Conservation (phyloP, 257 asterid genomes). For the Rehmannia glutinosa region DNA sequence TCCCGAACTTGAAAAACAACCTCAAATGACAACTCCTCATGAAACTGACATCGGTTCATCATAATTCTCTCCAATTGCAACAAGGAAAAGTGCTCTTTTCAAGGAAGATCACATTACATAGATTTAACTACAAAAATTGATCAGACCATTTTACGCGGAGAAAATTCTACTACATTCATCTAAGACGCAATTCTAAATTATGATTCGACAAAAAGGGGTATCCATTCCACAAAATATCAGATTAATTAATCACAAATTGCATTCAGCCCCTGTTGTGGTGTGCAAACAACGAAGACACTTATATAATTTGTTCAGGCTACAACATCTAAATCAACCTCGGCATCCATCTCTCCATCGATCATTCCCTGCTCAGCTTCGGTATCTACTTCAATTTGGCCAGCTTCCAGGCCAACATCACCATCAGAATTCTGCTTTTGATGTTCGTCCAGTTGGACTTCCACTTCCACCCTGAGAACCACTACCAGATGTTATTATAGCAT, state of each 20-base stretch:
- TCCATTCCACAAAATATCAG: neutral
- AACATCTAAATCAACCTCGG: slow-evolving; percentile 56
- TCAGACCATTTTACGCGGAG: too few relatives aligned
- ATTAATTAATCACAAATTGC: neutral
- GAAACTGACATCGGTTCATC: too few relatives aligned
- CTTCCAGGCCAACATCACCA: slow-evolving; percentile 54
- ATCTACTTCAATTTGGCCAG: slow-evolving; percentile 59
- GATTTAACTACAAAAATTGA: too few relatives aligned
- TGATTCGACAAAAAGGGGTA: neutral
- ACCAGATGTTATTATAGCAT: slow-evolving; percentile 43
- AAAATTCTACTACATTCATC: too few relatives aligned
- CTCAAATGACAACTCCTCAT: too few relatives aligned
- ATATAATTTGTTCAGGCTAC: slow-evolving; percentile 23
- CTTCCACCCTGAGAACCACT: slow-evolving; percentile 52
- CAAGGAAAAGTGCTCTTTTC: too few relatives aligned
- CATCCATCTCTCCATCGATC: slow-evolving; percentile 61
- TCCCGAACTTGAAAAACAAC: too few relatives aligned
- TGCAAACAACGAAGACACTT: neutral
- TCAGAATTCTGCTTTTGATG: slow-evolving; percentile 64
- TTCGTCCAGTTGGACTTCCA: slow-evolving; percentile 67
- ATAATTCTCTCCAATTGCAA: too few relatives aligned
- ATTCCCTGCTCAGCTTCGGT: slow-evolving; percentile 39
- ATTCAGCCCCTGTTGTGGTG: neutral
- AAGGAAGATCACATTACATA: too few relatives aligned
- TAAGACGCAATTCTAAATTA: neutral